Base-by-base conservation (phyloP, 1,139 yeast genomes). In the Kodamaea sp. region DNA sequence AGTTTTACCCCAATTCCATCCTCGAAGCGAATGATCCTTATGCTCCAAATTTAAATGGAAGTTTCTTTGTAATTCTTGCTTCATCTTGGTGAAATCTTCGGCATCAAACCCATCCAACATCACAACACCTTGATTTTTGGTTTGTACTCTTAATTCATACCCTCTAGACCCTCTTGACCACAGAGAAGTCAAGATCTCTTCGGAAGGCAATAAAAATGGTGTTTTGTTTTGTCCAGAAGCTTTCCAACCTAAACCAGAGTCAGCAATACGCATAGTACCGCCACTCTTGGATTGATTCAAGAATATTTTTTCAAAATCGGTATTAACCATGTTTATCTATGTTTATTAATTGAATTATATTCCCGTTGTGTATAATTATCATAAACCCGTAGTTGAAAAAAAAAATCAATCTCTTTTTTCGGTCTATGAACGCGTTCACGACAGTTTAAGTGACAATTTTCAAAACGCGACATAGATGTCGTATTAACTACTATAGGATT, bases 1-100 rank as follows among this genome's bases (percentile, higher is more conserved):
- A 8, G 92, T 75, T 47, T 83, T 81, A 40, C 99, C 99, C 98
- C 98, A 92, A 62, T 92, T 92, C 98, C 98, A 92, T 31, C 99
- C 99, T 64, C 97, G 79, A 50, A 92, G 69, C 5, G 97, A 85
- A 61, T 92, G 98, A 54, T 92, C 97, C 53, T 75, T 79, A 47
- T 78, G 83, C 52, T 92, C 97, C 46, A 94, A 71, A 38, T 76
- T 75, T 37, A 87, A 70, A 41, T 66, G 72, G 63, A 89, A 88
- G 54, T 85, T 78, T 50, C 90, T 74, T 55, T 85, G 90, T 50
- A 94, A 71, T 52, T 90, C 95, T 55, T 79, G 85, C 60, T 89
- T 90, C 56, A 92, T 68, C 48, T 85, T 74, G 46, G 81, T 79
- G 56, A 85, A 84, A 57, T 90, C 97, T 45, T 87, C 80, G 24